Percentiles rank a stretch among this genome's conserved stretches.
Conservation (phyloP, 169 alveolate genomes). For the Plasmodium billcollinsi region DNA sequence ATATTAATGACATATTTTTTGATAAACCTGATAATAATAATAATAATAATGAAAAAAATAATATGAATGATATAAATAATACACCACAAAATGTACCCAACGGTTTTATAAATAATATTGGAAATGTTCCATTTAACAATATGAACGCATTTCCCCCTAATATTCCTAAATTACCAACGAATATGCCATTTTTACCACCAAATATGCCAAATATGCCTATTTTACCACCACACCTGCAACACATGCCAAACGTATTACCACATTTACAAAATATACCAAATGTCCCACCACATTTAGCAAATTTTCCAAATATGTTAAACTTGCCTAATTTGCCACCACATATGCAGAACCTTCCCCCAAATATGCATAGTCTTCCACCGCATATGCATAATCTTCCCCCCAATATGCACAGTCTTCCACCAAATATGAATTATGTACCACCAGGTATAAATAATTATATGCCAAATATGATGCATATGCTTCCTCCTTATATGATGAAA, state of each 20-base stretch:
- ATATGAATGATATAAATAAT: background rate
- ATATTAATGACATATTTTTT: background rate
- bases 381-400: conserved; percentile 38
- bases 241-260: conserved; percentile 9
- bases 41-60: background rate
- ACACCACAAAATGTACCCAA: conserved; percentile 15
- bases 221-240: conserved; percentile 28
- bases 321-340: conserved; percentile 33
- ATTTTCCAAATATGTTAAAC: conserved; percentile 30
- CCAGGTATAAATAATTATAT: background rate
- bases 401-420: conserved; percentile 20
- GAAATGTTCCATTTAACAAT: background rate
- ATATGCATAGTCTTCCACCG: conserved; percentile 18
- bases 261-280: conserved; percentile 9
- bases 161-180: conserved; percentile 1
- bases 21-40: background rate
- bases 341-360: conserved; percentile 34
- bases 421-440: conserved; percentile 23
- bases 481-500: conserved; percentile 69
- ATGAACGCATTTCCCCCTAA: conserved; percentile 1
- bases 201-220: background rate
- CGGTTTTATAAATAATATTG: background rate
- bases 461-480: conserved; percentile 8
- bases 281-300: too few species aligned
- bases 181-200: conserved; percentile 37